Evolutionary conservation across 176 grass and related monocot species (phyloP), one percentile per base, ranked within the genome.

Genomic region (Carex cristatella): DNA sequence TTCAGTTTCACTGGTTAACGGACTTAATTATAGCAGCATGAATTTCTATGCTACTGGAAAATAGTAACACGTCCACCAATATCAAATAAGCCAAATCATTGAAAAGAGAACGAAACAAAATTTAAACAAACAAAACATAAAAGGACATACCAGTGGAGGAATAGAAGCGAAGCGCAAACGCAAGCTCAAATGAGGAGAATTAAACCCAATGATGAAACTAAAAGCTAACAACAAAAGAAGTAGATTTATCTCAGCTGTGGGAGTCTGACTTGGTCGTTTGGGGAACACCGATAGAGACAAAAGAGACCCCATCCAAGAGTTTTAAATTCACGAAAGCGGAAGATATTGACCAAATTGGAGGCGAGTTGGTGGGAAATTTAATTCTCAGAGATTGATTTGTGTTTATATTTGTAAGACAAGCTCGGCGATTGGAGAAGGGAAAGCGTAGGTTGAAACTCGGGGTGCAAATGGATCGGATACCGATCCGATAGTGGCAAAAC

Each of bases 281-380:
- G 33, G 56, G 56, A 46, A 51, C 40, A 66, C 19, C 68, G 80
- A 83, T 18, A 83, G 60, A 8, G 77, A 80, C 53, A 63, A 35
- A 83, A 68, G 62, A 83, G 80, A 67, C 80, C 18, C 23, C 80
- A 83, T 82, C 15, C 0, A 51, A 82, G n/a, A n/a, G 19, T 31
- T 67, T 64, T 83, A 65, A 68, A 66, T 67, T 19, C 58, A 81
- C 10, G 60, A 81, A 81, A 62, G 79, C 58, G 58, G 62, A 83
- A 12, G 23, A 69, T 1, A 69, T 83, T 83, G 81, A 69, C 81
- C 16, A 54, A 83, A 49, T 49, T 4, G 13, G 5, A 51, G 10
- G 16, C 27, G 1, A 81, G 81, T 68, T 83, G 81, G 10, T 68
- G 62, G 62, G 61, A 15, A 30, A 68, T 77, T 78, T 78, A 57